Evolutionary conservation across 148 eudicot species (phyloP).

Genomic region (Cornus kousa): DNA sequence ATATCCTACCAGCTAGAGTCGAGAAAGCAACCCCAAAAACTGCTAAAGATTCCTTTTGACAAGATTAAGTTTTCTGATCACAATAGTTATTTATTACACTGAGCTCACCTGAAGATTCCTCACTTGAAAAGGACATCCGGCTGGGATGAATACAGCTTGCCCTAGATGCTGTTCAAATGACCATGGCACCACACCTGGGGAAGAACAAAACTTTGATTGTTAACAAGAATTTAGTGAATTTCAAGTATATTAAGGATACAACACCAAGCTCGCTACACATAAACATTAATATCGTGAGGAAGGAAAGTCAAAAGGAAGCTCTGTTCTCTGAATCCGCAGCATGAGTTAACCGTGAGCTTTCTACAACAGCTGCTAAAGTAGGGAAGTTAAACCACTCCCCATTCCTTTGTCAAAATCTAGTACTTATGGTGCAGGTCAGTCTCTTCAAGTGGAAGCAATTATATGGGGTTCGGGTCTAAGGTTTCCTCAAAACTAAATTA

Average conservation of each 20-base stretch:
- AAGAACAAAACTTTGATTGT: neutral
- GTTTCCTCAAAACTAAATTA: neutral
- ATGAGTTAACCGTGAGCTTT: neutral
- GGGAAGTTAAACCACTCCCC: neutral
- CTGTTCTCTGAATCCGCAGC: neutral
- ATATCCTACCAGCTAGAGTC: neutral
- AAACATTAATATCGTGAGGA: neutral
- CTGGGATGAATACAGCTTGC: conserved; percentile 87
- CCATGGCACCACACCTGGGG: conserved; percentile 88
- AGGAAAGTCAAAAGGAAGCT: neutral
- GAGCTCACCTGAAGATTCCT: conserved; percentile 80
- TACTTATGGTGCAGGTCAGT: no score
- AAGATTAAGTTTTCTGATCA: neutral
- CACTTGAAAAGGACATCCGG: conserved; percentile 96
- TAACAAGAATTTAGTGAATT: neutral
- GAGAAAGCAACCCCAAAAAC: neutral
- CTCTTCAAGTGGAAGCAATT: no score
- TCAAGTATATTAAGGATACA: neutral
- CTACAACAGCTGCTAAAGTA: neutral
- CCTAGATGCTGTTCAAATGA: conserved; percentile 87
- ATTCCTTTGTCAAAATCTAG: no score
- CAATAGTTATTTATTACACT: neutral
- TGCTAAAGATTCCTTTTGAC: neutral
- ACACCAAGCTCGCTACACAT: neutral
- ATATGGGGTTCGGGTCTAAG: no score